Conservation (phyloP, 2,329 filamentous ascomycete genomes). For the Alternaria burnsii region DNA sequence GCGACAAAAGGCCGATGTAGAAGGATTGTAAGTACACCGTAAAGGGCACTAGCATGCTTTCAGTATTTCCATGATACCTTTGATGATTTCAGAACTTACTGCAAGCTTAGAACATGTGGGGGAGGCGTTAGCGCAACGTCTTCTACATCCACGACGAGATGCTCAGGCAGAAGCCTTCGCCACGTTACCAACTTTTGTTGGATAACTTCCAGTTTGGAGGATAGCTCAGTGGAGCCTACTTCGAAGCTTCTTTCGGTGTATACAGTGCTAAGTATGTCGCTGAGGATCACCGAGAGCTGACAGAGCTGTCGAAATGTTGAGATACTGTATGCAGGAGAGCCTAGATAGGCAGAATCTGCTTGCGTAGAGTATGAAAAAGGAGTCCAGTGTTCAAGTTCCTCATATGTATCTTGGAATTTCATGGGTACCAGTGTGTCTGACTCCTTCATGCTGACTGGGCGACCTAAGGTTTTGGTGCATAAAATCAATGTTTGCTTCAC, state of each 20-base stretch:
- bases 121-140: no score
- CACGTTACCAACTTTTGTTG: slow-evolving; percentile 33
- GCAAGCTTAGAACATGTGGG: no score
- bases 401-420: slow-evolving; percentile 59
- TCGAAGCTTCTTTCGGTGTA: slow-evolving; percentile 52
- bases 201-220: slow-evolving; percentile 49
- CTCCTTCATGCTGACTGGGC: slow-evolving; percentile 59
- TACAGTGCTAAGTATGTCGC: slow-evolving; percentile 53
- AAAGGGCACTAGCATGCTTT: no score
- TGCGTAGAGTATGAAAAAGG: slow-evolving; percentile 52
- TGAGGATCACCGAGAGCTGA: slow-evolving; percentile 56
- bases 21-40: no score
- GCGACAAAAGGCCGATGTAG: no score
- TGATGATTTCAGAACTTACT: no score
- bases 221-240: slow-evolving; percentile 48
- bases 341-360: slow-evolving; percentile 42
- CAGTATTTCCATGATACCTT: no score
- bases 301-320: slow-evolving; percentile 56
- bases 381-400: slow-evolving; percentile 63
- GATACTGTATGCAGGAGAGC: slow-evolving; percentile 53
- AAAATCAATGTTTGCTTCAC: background rate
- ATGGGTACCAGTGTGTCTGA: slow-evolving; percentile 58
- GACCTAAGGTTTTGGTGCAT: slow-evolving; percentile 64
- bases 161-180: no score
- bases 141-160: no score